Base-by-base conservation (phyloP, 2,329 filamentous ascomycete genomes). In the Talaromyces sp. region DNA sequence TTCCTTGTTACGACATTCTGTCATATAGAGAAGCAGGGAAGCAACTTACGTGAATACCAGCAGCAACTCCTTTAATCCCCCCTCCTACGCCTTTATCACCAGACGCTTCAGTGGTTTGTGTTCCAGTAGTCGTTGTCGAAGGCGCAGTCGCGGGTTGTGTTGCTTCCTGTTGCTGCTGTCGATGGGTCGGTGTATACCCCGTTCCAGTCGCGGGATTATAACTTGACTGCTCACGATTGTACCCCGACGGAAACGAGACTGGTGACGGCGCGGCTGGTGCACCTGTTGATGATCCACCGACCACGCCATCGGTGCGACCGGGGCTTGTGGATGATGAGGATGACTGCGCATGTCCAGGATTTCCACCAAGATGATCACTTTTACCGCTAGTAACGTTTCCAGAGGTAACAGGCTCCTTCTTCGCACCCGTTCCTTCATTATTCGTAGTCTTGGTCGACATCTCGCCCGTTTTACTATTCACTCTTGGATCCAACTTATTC, bases 401-500 rank as follows among this genome's bases (percentile, higher is more conserved):
- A 15, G n/a, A 3, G 10, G n/a, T 46, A 1, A 54, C 50, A 11
- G 56, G 50, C 13, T 57, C 55, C 17, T 22, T 48, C 3, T 22
- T 19, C 4, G 35, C 6, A 1, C 57, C 57, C 13, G 46, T 41
- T 10, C 55, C 55, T 0, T 22, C 19, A 10, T 15, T 10, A 33
- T 39, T 48, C 5, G 53, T 63, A 1, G 64, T 53, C 43, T 65
- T 67, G 53, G 56, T 62, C 11, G 57, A 62, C 25, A 58, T 64
- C 22, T 63, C 59, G 6, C 62, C 64, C 0, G 63, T 66, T 46
- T 61, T 58, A 48, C 60, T 65, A 58, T 72, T 65, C 45, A 82
- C 71, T n/a, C 80, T 74, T n/a, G 80, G 80, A 63, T 84, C 81
- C 5, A 70, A 67, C 25, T 78, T 77, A 67, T 83, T 84, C 17